Evolutionary conservation across 1,139 yeast species (phyloP).

Genomic region (Wickerhamomyces sp.): DNA sequence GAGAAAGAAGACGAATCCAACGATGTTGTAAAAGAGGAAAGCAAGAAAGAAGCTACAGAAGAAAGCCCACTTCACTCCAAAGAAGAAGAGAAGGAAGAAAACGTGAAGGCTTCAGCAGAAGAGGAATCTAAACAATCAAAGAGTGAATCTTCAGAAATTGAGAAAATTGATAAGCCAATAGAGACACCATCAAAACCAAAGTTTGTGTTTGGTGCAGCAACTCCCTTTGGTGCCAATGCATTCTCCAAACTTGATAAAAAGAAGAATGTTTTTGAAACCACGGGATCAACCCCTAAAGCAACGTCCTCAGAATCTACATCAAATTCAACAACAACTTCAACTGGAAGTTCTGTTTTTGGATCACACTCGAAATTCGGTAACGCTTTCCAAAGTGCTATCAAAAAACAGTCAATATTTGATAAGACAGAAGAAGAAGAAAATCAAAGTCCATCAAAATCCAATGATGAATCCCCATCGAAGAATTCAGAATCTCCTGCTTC

Average conservation of each 20-base stretch:
- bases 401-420: slow-evolving; percentile 54
- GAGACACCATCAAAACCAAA: slow-evolving; percentile 24
- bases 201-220: slow-evolving; percentile 52
- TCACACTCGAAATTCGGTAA: slow-evolving; percentile 54
- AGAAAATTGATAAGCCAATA: slow-evolving; percentile 2
- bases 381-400: slow-evolving; percentile 46
- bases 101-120: slow-evolving; percentile 2
- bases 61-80: slow-evolving; percentile 2
- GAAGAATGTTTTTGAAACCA: slow-evolving; percentile 35
- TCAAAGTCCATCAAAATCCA: not conserved
- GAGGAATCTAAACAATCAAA: slow-evolving; percentile 10
- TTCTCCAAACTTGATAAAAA: slow-evolving; percentile 27
- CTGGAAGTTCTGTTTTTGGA: slow-evolving; percentile 43
- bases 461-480: not conserved
- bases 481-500: slow-evolving; percentile 1
- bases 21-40: slow-evolving; percentile 1
- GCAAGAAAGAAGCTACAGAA: not conserved
- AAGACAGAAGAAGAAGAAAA: slow-evolving; percentile 16
- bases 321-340: slow-evolving; percentile 8
- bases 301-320: slow-evolving; percentile 5
- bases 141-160: slow-evolving; percentile 1
- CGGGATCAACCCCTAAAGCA: slow-evolving; percentile 8
- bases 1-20: slow-evolving; percentile 1
- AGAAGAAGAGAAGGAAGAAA: slow-evolving; percentile 1
- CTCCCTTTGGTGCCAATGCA: slow-evolving; percentile 41